Evolutionary conservation across 495 filamentous ascomycete species (phyloP).

Genomic region (Polyplosphaeria fusca): DNA sequence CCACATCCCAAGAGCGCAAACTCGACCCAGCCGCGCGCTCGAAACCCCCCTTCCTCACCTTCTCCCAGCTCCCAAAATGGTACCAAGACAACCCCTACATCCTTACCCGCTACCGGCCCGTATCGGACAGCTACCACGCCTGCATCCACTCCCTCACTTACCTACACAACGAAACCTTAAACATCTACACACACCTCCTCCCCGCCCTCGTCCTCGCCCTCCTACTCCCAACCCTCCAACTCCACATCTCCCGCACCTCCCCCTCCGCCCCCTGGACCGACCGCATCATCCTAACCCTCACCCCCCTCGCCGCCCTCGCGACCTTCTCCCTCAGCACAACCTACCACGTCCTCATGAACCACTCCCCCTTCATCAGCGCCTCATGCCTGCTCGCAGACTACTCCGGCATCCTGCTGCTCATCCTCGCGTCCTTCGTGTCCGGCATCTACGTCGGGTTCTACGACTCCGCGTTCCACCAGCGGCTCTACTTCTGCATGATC

Average conservation of each 20-base stretch:
- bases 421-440: slow-evolving; percentile 48
- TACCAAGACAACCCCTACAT: slow-evolving; percentile 44
- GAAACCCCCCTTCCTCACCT: slow-evolving; percentile 9
- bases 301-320: slow-evolving; percentile 41
- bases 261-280: slow-evolving; percentile 39
- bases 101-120: slow-evolving; percentile 40
- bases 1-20: neutral
- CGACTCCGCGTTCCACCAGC: slow-evolving; percentile 43
- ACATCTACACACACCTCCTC: slow-evolving; percentile 48
- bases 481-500: slow-evolving; percentile 51
- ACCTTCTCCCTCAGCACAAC: slow-evolving; percentile 46
- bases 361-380: slow-evolving; percentile 43
- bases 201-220: slow-evolving; percentile 38
- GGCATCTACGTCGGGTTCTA: slow-evolving; percentile 54
- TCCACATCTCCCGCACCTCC: slow-evolving; percentile 38
- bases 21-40: neutral
- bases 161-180: slow-evolving; percentile 50
- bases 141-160: slow-evolving; percentile 40
- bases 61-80: slow-evolving; percentile 40
- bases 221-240: slow-evolving; percentile 22
- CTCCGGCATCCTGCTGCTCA: slow-evolving; percentile 49
- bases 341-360: slow-evolving; percentile 54
- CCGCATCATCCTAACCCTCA: slow-evolving; percentile 44
- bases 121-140: slow-evolving; percentile 36
- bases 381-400: slow-evolving; percentile 49